A percentile compares a stretch with the other conserved stretches of the same genome.
These are phyloP conservation scores for Pseudocercospora musae DNA, from an alignment of 2,329 filamentous ascomycete genomes.

Conservation along the genomic window DNA sequence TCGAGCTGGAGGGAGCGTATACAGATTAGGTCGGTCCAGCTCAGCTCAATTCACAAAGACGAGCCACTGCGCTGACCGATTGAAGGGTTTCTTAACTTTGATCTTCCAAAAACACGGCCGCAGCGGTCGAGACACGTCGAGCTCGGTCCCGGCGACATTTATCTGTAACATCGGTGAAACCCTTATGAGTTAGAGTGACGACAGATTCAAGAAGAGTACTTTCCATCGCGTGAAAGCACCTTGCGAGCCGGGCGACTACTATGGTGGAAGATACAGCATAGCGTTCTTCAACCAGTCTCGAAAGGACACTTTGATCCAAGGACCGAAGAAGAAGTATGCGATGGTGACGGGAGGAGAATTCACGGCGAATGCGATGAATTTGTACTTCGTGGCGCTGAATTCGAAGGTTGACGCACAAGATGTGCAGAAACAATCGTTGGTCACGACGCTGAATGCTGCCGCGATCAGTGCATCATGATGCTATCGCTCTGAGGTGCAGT, in stretches of 20 bases:
- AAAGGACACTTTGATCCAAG: constrained; percentile 56
- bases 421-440: not conserved
- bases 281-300: constrained; percentile 65
- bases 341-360: constrained; percentile 59
- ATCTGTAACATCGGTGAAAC: constrained; percentile 65
- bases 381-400: constrained; percentile 54
- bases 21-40: constrained; percentile 49
- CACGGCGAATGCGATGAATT: constrained; percentile 53
- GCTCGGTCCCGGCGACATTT: constrained; percentile 50
- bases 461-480: not conserved
- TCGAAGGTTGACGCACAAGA: constrained; percentile 35
- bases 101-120: constrained; percentile 61
- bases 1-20: constrained; percentile 60
- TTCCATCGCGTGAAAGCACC: constrained; percentile 63
- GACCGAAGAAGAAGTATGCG: constrained; percentile 60
- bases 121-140: constrained; percentile 60
- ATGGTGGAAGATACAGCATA: constrained; percentile 60
- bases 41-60: not conserved
- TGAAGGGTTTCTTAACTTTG: constrained; percentile 55
- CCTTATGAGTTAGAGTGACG: constrained; percentile 64
- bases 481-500: not conserved
- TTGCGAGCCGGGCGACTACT: constrained; percentile 51
- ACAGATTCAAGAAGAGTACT: constrained; percentile 64
- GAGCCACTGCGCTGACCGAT: not conserved
- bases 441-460: not conserved